phyloP scores from a whole-genome alignment of 352 stramenopile genomes.

The Globisporangium emineosum region DNA sequence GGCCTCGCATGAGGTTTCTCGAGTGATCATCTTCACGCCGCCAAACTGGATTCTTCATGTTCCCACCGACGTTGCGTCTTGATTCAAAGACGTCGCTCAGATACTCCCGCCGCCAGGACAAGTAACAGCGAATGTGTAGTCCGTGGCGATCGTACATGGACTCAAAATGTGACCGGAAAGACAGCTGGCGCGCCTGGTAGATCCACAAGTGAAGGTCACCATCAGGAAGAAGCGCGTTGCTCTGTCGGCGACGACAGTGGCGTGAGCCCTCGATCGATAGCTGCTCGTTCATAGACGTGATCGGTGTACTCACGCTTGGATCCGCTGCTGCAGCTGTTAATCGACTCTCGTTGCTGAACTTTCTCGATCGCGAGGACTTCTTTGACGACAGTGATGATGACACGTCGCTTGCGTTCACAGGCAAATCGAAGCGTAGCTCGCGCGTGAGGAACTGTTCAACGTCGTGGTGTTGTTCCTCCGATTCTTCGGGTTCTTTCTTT shows the following conservation, averaged over 20 bases:
- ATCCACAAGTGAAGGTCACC: slow-evolving; percentile 47
- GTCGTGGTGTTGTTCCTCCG: slow-evolving; percentile 1
- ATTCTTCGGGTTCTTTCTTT: neutral
- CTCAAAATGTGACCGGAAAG: slow-evolving; percentile 36
- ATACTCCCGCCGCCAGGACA: slow-evolving; percentile 19
- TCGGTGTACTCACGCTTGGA: neutral
- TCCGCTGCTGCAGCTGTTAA: neutral
- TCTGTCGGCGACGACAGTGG: slow-evolving; percentile 6
- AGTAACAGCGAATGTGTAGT: slow-evolving; percentile 36
- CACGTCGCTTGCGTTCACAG: neutral
- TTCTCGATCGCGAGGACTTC: neutral
- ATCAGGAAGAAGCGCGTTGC: slow-evolving; percentile 21
- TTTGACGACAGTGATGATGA: neutral
- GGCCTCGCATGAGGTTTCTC: slow-evolving; percentile 22
- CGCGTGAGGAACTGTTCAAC: slow-evolving; percentile 14
- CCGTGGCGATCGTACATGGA: slow-evolving; percentile 47
- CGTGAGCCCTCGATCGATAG: neutral
- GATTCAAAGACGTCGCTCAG: slow-evolving; percentile 44
- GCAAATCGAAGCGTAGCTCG: slow-evolving; percentile 5
- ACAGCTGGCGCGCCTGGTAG: slow-evolving; percentile 45
- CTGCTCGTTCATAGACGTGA: neutral
- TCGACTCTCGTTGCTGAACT: neutral
- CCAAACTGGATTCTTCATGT: slow-evolving; percentile 45
- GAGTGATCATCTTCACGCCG: slow-evolving; percentile 26
- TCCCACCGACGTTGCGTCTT: slow-evolving; percentile 33